Evolutionary conservation across 2,329 filamentous ascomycete species (phyloP).

Genomic region (Bertia moriformis): DNA sequence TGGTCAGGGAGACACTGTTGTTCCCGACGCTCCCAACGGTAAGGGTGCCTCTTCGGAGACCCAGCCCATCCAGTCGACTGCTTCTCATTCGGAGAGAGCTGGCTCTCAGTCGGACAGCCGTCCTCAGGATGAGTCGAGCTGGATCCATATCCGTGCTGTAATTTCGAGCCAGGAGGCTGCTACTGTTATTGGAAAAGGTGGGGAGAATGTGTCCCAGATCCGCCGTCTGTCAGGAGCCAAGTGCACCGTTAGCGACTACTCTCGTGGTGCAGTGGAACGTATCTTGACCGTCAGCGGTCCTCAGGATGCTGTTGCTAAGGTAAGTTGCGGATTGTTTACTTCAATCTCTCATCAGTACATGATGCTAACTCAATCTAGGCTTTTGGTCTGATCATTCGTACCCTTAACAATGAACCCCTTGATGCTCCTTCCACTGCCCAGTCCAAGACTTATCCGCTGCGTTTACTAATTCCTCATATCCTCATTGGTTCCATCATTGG

Average conservation of each 20-base stretch:
- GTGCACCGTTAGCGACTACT: conserved; percentile 97
- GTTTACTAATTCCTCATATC: conserved; percentile 88
- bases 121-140: conserved; percentile 77
- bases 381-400: conserved; percentile 94
- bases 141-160: conserved; percentile 93
- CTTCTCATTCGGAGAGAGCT: conserved; percentile 19
- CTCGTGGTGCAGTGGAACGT: conserved; percentile 89
- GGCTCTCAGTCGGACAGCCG: conserved; percentile 23
- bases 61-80: conserved; percentile 34
- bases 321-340: conserved; percentile 23
- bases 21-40: conserved; percentile 45
- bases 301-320: conserved; percentile 93
- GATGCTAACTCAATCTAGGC: conserved; percentile 36
- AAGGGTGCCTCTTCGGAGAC: conserved; percentile 33
- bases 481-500: conserved; percentile 98
- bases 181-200: conserved; percentile 94
- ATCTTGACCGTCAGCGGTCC: conserved; percentile 94
- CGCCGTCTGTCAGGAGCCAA: conserved; percentile 89
- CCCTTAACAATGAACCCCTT: conserved; percentile 90
- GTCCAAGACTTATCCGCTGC: conserved; percentile 93
- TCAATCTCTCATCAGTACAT: conserved; percentile 2
- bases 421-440: conserved; percentile 76
- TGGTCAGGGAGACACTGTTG: conserved; percentile 53
- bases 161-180: conserved; percentile 96
- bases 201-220: conserved; percentile 96